Base-by-base conservation (phyloP, 345 rosid genomes). In the Durio zibethinus region DNA sequence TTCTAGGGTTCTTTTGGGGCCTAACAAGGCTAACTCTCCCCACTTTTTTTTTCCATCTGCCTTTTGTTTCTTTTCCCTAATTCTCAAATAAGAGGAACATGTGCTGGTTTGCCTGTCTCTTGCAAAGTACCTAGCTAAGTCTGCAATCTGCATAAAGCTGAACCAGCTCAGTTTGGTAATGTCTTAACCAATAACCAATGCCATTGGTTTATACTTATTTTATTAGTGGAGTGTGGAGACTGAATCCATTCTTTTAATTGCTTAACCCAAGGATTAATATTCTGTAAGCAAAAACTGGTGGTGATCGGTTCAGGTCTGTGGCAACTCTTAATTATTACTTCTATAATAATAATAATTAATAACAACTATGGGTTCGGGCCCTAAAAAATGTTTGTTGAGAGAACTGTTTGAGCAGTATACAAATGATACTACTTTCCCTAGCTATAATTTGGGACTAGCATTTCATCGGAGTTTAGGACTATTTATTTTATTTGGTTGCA, bases 401-500 rank as follows among this genome's bases (percentile, higher is more conserved):
- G 25, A 63, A 63, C 68, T 63, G 23, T 35, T 33, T 63, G 43
- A 63, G 35, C 43, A 63, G 43, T 61, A 15, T 4, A 40, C 66
- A 29, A 15, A 61, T 61, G 36, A 61, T 63, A 8, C 68, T 63
- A 20, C 11, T 18, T 33, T 20, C 20, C 1, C 33, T 2, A 16
- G 7, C 15, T 60, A 36, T 29, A 16, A 7, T 63, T 23, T 27
- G 67, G 31, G 4, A 45, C 35, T 43, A 69, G 43, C 5, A 73
- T 20, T 15, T 33, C 29, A 61, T 45, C 5, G 60, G 38, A 42
- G 27, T 4, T 25, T 2, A 16, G 40, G 20, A 35, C 61, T 15
- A 52, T 35, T 59, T 52, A 23, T 52, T 69, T 79, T 79, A 80
- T 68, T 81, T 77, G 86, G 69, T 62, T 71, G 83, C 82, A 80